Conservation (phyloP, 805 yeast genomes). For the Spathaspora sp. region DNA sequence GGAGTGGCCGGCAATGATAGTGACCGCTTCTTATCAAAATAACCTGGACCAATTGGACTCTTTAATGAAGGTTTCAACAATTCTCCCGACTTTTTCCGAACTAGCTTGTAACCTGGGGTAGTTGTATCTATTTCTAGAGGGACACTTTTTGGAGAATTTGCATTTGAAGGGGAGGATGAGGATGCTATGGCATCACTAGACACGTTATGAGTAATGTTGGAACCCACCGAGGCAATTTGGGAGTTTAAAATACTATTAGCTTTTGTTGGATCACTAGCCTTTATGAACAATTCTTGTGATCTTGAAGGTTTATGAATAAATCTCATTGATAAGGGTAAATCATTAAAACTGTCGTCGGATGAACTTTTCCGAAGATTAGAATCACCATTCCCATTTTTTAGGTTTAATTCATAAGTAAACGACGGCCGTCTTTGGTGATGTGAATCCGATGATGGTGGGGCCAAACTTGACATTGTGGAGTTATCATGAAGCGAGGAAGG, state of each 20-base stretch:
- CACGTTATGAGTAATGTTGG: background rate
- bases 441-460: background rate
- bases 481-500: background rate
- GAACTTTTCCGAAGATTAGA: background rate
- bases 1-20: constrained; percentile 48
- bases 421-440: constrained; percentile 7
- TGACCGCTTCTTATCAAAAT: constrained; percentile 26
- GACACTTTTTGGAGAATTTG: constrained; percentile 3
- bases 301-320: constrained; percentile 39
- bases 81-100: constrained; percentile 88
- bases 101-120: constrained; percentile 28
- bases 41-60: constrained; percentile 27
- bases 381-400: background rate
- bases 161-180: constrained; percentile 8
- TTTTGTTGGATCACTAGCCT: constrained; percentile 28
- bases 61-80: constrained; percentile 72
- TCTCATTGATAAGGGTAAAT: constrained; percentile 24
- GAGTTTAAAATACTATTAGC: constrained; percentile 24
- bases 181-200: constrained; percentile 1
- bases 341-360: constrained; percentile 2
- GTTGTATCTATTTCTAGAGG: background rate
- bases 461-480: background rate
- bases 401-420: constrained; percentile 2
- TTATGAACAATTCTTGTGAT: constrained; percentile 25
- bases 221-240: constrained; percentile 2